phyloP scores from a whole-genome alignment of 2,329 filamentous ascomycete species.

The Chaetomiaceae sp. region DNA sequence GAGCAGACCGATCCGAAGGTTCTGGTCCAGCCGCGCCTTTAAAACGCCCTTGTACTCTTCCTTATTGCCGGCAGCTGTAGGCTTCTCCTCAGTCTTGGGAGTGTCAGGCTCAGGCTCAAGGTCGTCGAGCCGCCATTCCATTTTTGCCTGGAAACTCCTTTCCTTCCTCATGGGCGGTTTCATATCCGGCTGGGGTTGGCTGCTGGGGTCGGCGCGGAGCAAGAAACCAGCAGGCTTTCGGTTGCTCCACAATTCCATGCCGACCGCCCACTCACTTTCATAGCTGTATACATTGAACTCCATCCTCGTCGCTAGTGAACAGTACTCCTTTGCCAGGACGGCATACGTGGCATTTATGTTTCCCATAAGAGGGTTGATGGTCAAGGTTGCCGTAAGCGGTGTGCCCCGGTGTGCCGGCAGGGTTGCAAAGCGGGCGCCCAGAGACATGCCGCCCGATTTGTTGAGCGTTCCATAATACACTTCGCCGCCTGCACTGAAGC shows the following conservation, averaged over 20 bases:
- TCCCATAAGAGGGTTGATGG: constrained; percentile 90
- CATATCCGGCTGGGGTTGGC: constrained; percentile 16
- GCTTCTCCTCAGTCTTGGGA: constrained; percentile 1
- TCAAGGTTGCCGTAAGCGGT: constrained; percentile 89
- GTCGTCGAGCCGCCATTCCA: constrained; percentile 47
- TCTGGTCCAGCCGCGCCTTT: constrained; percentile 86
- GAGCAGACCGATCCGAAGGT: constrained; percentile 75
- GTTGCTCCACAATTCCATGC: constrained; percentile 87
- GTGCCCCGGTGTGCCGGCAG: constrained; percentile 76
- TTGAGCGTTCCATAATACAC: constrained; percentile 94
- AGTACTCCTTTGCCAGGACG: constrained; percentile 75
- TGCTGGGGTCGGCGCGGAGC: constrained; percentile 34
- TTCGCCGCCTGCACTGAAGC: constrained; percentile 88
- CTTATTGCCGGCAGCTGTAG: constrained; percentile 19
- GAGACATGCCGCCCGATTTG: constrained; percentile 86
- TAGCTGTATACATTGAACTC: constrained; percentile 99
- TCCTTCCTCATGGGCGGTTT: constrained; percentile 29
- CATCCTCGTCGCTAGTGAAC: constrained; percentile 84
- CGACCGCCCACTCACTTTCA: constrained; percentile 88
- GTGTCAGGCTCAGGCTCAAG: constrained; percentile 20
- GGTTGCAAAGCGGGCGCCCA: constrained; percentile 85
- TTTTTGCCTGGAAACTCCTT: constrained; percentile 46
- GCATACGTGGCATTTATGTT: constrained; percentile 89
- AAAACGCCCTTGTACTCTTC: constrained; percentile 79
- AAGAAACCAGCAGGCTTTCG: constrained; percentile 38